Conservation (phyloP, 2,329 filamentous ascomycete species). For the Penicillium carneum region DNA sequence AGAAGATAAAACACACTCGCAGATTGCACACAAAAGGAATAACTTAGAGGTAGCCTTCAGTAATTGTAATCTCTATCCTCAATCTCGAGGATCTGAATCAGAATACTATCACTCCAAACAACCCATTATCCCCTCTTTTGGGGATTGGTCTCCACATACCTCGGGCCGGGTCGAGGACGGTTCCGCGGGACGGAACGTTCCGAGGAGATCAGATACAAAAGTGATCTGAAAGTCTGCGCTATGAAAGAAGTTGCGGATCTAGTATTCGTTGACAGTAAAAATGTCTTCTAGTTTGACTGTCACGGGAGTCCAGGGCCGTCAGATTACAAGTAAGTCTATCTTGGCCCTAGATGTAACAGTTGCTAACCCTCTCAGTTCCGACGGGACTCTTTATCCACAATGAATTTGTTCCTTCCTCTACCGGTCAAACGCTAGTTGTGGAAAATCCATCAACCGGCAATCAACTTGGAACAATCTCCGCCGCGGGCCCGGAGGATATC, state of each 20-base stretch:
- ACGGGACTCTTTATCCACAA: conserved; percentile 42
- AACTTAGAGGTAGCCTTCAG: accelerated
- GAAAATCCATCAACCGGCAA: conserved; percentile 39
- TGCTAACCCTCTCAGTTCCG: conserved; percentile 29
- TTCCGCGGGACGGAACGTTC: conserved; percentile 18
- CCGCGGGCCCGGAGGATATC: conserved; percentile 37
- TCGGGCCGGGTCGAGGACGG: background rate
- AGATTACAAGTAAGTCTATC: conserved; percentile 22
- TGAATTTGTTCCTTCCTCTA: conserved; percentile 35
- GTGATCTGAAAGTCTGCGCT: background rate
- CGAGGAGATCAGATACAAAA: conserved; percentile 12
- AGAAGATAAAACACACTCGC: background rate
- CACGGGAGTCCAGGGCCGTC: conserved; percentile 28
- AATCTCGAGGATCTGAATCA: background rate
- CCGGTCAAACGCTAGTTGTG: conserved; percentile 28
- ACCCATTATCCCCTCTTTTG: background rate
- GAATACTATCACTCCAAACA: no score
- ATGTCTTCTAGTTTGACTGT: conserved; percentile 26
- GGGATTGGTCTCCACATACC: background rate
- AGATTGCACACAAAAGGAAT: background rate
- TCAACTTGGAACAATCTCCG: conserved; percentile 34
- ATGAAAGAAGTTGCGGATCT: background rate
- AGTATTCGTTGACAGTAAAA: background rate
- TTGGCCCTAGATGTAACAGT: background rate
- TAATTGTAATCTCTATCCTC: background rate